Evolutionary conservation across 768 basidiomycete species (phyloP).

Genomic region (Tremella yokohamensis): DNA sequence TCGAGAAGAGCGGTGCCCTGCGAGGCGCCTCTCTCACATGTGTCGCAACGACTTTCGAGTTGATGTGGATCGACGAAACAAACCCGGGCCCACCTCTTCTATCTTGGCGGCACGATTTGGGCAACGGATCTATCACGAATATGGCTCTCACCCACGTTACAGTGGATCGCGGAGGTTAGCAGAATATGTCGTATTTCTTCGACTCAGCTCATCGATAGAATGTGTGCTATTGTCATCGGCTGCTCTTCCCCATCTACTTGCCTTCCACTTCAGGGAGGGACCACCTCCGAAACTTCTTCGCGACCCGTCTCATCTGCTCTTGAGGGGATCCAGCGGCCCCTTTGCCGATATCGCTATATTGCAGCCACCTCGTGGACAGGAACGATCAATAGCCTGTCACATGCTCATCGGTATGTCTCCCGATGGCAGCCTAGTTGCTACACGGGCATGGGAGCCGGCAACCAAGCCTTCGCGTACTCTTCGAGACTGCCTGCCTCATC

Average conservation of each 20-base stretch:
- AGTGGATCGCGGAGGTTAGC: constrained; percentile 13
- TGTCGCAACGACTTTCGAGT: constrained; percentile 25
- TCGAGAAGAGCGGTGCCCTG: constrained; percentile 25
- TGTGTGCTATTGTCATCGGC: constrained; percentile 24
- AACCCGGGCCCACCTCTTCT: constrained; percentile 11
- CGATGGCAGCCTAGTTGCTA: background rate
- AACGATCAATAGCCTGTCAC: background rate
- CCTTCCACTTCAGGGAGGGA: constrained; percentile 16
- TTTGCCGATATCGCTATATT: constrained; percentile 3
- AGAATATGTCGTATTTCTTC: background rate
- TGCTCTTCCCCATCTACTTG: constrained; percentile 14
- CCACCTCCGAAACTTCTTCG: constrained; percentile 13
- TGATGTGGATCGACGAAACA: constrained; percentile 35
- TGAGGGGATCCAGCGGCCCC: background rate
- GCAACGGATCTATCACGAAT: constrained; percentile 14
- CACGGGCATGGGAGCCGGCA: background rate
- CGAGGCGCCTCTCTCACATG: constrained; percentile 15
- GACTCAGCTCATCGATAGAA: constrained; percentile 9
- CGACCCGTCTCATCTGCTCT: constrained; percentile 8
- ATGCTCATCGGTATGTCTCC: background rate
- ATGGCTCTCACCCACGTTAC: constrained; percentile 19
- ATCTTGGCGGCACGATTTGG: constrained; percentile 35
- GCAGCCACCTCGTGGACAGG: background rate
- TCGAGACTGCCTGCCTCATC: constrained; percentile 1
- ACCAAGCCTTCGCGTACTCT: background rate